These are phyloP conservation scores for Colletotrichum tabaci DNA, from an alignment of 2,329 filamentous ascomycete species.

Conservation along the genomic window DNA sequence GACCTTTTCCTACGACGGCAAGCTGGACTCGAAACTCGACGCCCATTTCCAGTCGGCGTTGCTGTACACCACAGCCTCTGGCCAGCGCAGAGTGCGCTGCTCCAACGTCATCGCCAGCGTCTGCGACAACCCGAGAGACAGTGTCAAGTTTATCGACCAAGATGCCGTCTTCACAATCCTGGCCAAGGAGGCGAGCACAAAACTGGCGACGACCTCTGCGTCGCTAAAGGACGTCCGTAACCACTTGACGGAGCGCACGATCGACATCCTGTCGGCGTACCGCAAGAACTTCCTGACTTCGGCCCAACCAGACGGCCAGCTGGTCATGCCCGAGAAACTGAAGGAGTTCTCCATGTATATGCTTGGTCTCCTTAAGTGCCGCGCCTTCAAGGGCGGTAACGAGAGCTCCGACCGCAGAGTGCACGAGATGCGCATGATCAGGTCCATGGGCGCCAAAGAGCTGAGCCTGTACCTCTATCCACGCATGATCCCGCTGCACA, in stretches of 20 bases:
- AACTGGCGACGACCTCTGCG: conserved; percentile 78
- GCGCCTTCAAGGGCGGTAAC: conserved; percentile 92
- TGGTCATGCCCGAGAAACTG: conserved; percentile 94
- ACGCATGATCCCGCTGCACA: conserved; percentile 92
- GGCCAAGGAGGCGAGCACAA: conserved; percentile 94
- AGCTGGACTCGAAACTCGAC: conserved; percentile 96
- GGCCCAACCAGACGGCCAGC: conserved; percentile 88
- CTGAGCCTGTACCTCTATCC: conserved; percentile 95
- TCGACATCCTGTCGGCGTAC: conserved; percentile 92
- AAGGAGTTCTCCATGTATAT: conserved; percentile 99
- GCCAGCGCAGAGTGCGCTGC: conserved; percentile 91
- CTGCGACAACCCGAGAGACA: conserved; percentile 85
- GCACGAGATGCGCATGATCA: conserved; percentile 92
- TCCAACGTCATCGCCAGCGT: conserved; percentile 95
- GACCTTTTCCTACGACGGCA: conserved; percentile 95
- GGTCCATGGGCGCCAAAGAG: conserved; percentile 88
- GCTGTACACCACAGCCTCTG: conserved; percentile 92
- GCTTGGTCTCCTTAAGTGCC: conserved; percentile 88
- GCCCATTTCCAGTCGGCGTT: conserved; percentile 97
- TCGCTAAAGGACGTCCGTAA: conserved; percentile 88
- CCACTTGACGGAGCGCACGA: conserved; percentile 88
- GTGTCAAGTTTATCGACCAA: conserved; percentile 95
- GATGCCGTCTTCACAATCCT: conserved; percentile 91
- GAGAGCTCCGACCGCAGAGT: conserved; percentile 93
- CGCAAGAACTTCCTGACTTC: conserved; percentile 90